These are phyloP conservation scores for Tulasnella sp. DNA, from an alignment of 768 basidiomycete species.

Conservation along the genomic window DNA sequence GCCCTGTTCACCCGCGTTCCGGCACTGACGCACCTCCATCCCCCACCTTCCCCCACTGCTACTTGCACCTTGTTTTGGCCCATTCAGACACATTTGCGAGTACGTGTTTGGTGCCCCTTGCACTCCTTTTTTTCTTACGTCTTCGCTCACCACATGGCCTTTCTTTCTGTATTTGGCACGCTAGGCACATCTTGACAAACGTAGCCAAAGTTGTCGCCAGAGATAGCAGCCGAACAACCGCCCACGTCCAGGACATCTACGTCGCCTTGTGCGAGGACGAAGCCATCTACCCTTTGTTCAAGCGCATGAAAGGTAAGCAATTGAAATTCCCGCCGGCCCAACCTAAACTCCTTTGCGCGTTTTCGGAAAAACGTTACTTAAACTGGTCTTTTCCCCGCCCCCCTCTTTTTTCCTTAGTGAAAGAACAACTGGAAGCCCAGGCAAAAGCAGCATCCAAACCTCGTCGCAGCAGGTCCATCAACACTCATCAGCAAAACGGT, in stretches of 20 bases:
- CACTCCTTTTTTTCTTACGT: slow-evolving; percentile 3
- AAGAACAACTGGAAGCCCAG: slow-evolving; percentile 70
- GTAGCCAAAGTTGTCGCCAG: slow-evolving; percentile 80
- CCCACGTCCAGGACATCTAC: slow-evolving; percentile 61
- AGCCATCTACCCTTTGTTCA: slow-evolving; percentile 78
- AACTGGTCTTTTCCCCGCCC: not conserved
- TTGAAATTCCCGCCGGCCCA: not conserved
- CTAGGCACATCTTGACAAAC: slow-evolving; percentile 77
- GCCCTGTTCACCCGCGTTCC: slow-evolving; percentile 3
- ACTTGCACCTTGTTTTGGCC: not conserved
- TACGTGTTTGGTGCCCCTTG: slow-evolving; percentile 43
- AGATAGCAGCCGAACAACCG: slow-evolving; percentile 50
- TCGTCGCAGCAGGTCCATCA: slow-evolving; percentile 32
- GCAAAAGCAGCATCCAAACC: slow-evolving; percentile 43
- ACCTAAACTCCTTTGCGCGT: not conserved
- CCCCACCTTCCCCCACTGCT: slow-evolving; percentile 28
- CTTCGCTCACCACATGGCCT: slow-evolving; percentile 23
- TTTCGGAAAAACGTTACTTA: not conserved
- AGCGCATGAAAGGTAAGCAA: slow-evolving; percentile 72
- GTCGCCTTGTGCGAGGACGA: slow-evolving; percentile 88
- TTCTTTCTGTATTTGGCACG: not conserved
- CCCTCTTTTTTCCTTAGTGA: slow-evolving; percentile 50
- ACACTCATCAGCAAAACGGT: slow-evolving; percentile 15
- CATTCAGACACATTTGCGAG: slow-evolving; percentile 79
- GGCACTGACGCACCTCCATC: slow-evolving; percentile 21